Evolutionary conservation across 331 rosid species (phyloP).

Genomic region (Dryas integrifolia): DNA sequence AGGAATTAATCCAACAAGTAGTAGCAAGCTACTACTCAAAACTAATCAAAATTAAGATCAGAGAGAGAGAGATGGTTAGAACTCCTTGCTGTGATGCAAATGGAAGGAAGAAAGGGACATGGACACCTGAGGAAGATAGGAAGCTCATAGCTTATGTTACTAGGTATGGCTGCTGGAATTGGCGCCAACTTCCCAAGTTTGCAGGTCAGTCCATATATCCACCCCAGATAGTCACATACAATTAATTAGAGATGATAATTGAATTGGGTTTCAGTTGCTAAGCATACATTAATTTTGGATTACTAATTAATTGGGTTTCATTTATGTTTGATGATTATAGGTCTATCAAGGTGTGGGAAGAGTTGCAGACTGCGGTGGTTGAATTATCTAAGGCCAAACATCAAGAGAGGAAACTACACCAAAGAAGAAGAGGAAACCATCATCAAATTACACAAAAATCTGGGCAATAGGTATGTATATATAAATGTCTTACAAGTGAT

Average conservation of each 20-base stretch:
- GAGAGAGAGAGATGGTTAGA: constrained; percentile 45
- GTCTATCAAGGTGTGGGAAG: constrained; percentile 64
- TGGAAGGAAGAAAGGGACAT: constrained; percentile 68
- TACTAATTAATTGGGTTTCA: not conserved
- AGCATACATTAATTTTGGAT: too few relatives aligned
- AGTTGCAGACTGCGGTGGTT: constrained; percentile 68
- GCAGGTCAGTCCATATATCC: constrained; percentile 45
- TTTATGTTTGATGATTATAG: constrained; percentile 19
- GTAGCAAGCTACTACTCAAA: not conserved
- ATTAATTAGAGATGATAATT: not conserved
- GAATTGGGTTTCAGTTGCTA: constrained; percentile 3
- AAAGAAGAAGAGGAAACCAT: constrained; percentile 60
- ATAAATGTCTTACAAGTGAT: too few relatives aligned
- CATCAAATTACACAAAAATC: constrained; percentile 32
- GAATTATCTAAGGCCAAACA: constrained; percentile 60
- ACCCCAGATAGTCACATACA: not conserved
- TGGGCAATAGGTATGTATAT: constrained; percentile 53
- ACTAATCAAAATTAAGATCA: not conserved
- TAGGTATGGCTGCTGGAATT: constrained; percentile 80
- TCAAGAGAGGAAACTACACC: constrained; percentile 60
- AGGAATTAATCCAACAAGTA: not conserved
- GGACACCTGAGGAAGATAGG: constrained; percentile 75
- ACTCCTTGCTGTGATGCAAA: constrained; percentile 55
- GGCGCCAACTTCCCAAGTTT: constrained; percentile 81
- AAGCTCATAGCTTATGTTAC: constrained; percentile 68